Evolutionary conservation across 805 yeast genomes (phyloP).

Genomic region (Barnettozyma wickerhamii): DNA sequence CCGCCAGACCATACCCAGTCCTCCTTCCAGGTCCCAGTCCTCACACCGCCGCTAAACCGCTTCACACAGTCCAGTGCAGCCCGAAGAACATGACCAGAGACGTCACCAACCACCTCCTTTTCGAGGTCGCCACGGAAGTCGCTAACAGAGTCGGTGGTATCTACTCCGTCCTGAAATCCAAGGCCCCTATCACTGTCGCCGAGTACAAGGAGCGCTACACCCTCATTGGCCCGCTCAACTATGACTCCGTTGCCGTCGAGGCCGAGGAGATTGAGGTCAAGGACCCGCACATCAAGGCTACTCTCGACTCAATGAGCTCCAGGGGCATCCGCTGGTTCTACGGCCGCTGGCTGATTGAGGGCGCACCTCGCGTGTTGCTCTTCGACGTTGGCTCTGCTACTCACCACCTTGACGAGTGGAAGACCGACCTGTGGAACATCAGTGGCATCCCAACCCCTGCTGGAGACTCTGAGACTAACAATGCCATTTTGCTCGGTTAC

Average conservation of each 20-base stretch:
- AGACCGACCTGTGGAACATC: slow-evolving; percentile 82
- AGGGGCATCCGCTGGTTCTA: slow-evolving; percentile 82
- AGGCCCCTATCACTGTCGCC: slow-evolving; percentile 94
- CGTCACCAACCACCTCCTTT: slow-evolving; percentile 78
- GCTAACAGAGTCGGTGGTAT: slow-evolving; percentile 98
- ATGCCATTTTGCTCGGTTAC: slow-evolving; percentile 89
- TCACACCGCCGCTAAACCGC: neutral
- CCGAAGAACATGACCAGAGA: slow-evolving; percentile 61
- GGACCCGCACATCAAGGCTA: slow-evolving; percentile 49
- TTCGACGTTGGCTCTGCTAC: slow-evolving; percentile 81
- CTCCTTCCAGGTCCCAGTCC: neutral
- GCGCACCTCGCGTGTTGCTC: slow-evolving; percentile 89
- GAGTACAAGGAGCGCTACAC: slow-evolving; percentile 87
- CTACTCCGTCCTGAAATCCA: slow-evolving; percentile 92
- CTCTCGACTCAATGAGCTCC: slow-evolving; percentile 73
- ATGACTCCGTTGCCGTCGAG: slow-evolving; percentile 68
- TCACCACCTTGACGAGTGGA: slow-evolving; percentile 84
- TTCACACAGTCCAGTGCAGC: neutral
- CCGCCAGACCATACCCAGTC: neutral
- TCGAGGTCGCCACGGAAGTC: slow-evolving; percentile 95
- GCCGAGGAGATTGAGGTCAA: slow-evolving; percentile 69
- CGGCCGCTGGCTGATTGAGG: slow-evolving; percentile 97
- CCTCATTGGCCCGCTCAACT: slow-evolving; percentile 81
- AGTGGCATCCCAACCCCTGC: slow-evolving; percentile 94
- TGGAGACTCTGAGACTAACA: slow-evolving; percentile 83